Evolutionary conservation across 176 grass and related monocot species (phyloP), one percentile per base, ranked within the genome.

Genomic region (Urochloa ruziziensis): DNA sequence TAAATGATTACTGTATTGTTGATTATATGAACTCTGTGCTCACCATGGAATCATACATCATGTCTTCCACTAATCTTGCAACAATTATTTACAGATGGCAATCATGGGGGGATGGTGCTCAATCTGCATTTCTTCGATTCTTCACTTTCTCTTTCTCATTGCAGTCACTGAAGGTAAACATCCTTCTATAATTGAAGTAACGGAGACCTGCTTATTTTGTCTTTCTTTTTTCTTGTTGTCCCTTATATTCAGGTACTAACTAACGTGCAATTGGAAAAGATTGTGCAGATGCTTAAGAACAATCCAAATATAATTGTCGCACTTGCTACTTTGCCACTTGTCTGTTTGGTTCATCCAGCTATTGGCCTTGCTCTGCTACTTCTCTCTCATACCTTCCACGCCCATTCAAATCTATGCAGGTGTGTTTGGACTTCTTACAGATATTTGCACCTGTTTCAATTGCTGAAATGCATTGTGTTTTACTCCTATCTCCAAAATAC

Each of bases 261-360:
- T 85, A 40, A 80, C 83, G 57, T 85, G 49, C 11, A 64, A 21
- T 37, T 86, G 6, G 79, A 83, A 92, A 93, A 94, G 93, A 92
- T 96, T 67, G 73, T 96, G 67, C 96, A 99, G 91, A 89, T 92
- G 74, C 91, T 92, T 67, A 91, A 59, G 88, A 91, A 85, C 53
- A 94, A 86, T 79, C 70, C 85, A 80, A 94, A 90, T 87, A 47
- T 89, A 58, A 78, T 94, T 74, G 87, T 99, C 77, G 93, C 96
- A 32, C 40, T 92, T 79, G 78, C 83, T 90, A 86, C 93, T 48
- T 79, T 96, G 39, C 89, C 85, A 69, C 77, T 96, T 44, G 87
- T 87, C 62, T 96, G 87, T 79, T 96, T 96, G 67, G 85, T 99
- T 87, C 96, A 99, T 90, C 93, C 96, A 63, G 96, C 96, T 11